These are phyloP conservation scores for Adenanthera pavonina DNA, from an alignment of 306 rosid species.

Conservation along the genomic window DNA sequence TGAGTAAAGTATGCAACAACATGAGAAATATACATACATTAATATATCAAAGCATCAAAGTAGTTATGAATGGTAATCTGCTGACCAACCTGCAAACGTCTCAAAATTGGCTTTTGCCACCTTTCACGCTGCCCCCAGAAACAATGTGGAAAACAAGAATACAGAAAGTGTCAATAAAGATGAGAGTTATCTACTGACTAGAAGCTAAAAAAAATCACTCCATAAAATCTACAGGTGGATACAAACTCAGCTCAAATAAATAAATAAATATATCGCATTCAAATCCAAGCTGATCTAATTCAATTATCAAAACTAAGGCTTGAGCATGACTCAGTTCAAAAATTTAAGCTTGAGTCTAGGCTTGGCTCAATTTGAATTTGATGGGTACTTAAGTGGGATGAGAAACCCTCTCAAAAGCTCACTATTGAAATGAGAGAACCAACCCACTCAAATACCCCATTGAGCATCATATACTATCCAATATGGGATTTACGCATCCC, in stretches of 20 bases:
- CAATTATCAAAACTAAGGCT: background rate
- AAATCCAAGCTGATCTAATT: background rate
- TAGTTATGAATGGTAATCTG: background rate
- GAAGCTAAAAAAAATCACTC: background rate
- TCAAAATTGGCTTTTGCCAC: constrained; percentile 41
- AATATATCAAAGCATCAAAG: background rate
- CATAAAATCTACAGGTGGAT: background rate
- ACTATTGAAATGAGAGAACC: too few relatives aligned
- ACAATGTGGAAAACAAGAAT: background rate
- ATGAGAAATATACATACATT: background rate
- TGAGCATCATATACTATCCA: too few relatives aligned
- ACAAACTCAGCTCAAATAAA: background rate
- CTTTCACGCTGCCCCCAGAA: constrained; percentile 28
- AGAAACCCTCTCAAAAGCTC: too few relatives aligned
- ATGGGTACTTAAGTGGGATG: too few relatives aligned
- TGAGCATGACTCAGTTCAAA: background rate
- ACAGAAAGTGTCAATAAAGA: background rate
- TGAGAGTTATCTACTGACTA: background rate
- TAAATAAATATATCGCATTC: background rate
- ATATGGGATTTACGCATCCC: too few relatives aligned
- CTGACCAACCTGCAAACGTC: constrained; percentile 37
- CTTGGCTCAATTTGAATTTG: background rate
- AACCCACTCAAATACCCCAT: too few relatives aligned
- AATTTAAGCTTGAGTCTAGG: background rate
- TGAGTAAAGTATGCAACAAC: too few relatives aligned